Evolutionary conservation across 2,329 filamentous ascomycete genomes (phyloP), one percentile per base, ranked within the genome.

Genomic region (Sclerotinia trifoliorum): DNA sequence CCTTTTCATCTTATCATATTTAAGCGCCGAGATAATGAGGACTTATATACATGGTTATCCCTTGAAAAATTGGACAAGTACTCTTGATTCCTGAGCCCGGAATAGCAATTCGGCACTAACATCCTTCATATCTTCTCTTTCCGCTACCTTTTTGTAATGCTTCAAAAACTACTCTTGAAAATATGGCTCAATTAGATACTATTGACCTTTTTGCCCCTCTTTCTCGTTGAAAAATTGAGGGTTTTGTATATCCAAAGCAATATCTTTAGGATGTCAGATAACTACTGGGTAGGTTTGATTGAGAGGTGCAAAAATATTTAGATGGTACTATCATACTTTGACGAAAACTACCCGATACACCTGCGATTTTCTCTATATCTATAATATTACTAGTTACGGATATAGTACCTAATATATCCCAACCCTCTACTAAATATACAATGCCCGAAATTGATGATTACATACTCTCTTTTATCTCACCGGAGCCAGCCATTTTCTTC

Each of bases 401-500:
- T 51, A 15, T 29, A 24, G 29, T 21, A 51, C 17, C 10, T 19
- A 7, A 39, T 51, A 62, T 51, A 26, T 39, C 49, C 21, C 35
- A 51, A n/a, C 29, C 21, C 21, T 19, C 42, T 46, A 29, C 21
- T 7, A 26, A 51, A 51, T 35, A 35, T 15, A 15, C 32, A 51
- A 24, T 51, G 21, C 29, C 21, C 46, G 21, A 49, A 19, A 62
- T 39, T 8, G 2, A 51, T 49, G n/a, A 5, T 49, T 5, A 26
- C 32, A 19, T 26, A 26, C n/a, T 19, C 32, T 24, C 29, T 51
- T 35, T 13, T 1, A 39, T n/a, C 13, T 63, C 15, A 39, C 21
- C 10, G n/a, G n/a, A 51, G 11, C 21, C 21, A 26, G 62, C n/a
- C 32, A 35, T 15, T n/a, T 46, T 67, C 46, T 68, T 61, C 62